Base-by-base conservation (phyloP, 2,329 filamentous ascomycete species). In the Trichoderma sp. region DNA sequence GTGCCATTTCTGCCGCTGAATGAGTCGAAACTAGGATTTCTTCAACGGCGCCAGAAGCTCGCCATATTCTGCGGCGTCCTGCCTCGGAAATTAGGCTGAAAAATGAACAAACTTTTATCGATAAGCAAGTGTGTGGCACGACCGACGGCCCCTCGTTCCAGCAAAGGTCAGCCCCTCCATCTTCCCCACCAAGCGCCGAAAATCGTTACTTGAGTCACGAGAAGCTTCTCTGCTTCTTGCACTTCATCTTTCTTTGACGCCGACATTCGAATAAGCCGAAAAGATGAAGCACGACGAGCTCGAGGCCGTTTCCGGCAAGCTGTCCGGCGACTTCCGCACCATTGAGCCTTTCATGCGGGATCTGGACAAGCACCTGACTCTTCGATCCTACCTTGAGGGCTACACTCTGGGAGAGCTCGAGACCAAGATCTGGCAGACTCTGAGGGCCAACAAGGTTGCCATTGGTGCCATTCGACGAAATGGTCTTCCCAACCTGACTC, bases 371-470 rank as follows among this genome's bases (percentile, higher is more conserved):
- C 92, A 97, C 83, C 87, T 98, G 71, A 93, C 90, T 4, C 88
- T 97, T 37, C 91, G 95, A 75, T 93, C 92, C 16, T 96, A 96
- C 81, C 86, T 97, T 73, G 88, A 92, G 63, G 94, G 94, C 71
- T 95, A 97, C 83, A 84, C 84, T 31, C 84, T 96, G 61, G 90
- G 90, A 69, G 88, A 93, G 53, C 85, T 91, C 72, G 95, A 98
- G 79, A 87, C 89, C 72, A 91, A 91, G 76, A 86, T 97, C 72
- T 98, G 93, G 93, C 88, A 91, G 75, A 89, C 92, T 5, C 86
- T 97, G 66, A 90, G 92, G 69, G 90, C 88, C 75, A 97, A 97
- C 83, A 91, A 92, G 71, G 92, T 94, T n/a, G 91, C 92, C 21
- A 86, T 92, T 73, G 89, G 92, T 4, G 92, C 92, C 74, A 86